A percentile compares a stretch with the other conserved stretches of the same genome.
Conservation (phyloP, 2,329 filamentous ascomycete genomes). For the Aspergillus vadensis region DNA sequence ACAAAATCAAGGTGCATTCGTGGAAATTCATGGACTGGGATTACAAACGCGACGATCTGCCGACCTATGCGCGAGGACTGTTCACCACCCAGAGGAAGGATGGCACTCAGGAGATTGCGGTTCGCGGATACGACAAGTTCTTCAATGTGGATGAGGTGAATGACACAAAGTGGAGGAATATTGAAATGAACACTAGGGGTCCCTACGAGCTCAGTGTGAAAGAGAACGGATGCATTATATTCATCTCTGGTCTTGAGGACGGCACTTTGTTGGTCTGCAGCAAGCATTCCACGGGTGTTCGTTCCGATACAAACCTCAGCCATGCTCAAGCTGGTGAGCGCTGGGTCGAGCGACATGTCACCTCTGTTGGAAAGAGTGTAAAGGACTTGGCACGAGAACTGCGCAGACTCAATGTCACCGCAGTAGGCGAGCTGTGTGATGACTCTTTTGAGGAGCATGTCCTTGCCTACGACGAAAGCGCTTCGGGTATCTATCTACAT, state of each 20-base stretch:
- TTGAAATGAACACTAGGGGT: conserved; percentile 72
- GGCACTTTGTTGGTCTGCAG: conserved; percentile 93
- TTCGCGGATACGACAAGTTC: conserved; percentile 97
- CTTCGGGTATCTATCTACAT: conserved; percentile 89
- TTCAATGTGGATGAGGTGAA: conserved; percentile 87
- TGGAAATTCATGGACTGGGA: conserved; percentile 96
- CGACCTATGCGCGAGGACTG: conserved; percentile 88
- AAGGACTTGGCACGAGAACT: conserved; percentile 76
- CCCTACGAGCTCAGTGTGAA: conserved; percentile 97
- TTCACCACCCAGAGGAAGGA: conserved; percentile 77
- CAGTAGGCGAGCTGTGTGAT: conserved; percentile 94
- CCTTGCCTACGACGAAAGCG: conserved; percentile 78
- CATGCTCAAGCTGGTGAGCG: conserved; percentile 82
- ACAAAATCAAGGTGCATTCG: conserved; percentile 73
- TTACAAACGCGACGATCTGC: conserved; percentile 83
- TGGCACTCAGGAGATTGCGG: conserved; percentile 73
- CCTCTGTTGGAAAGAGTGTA: conserved; percentile 73
- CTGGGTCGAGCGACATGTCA: conserved; percentile 79
- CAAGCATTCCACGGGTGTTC: conserved; percentile 90
- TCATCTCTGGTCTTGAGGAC: conserved; percentile 88
- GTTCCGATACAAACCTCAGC: conserved; percentile 71
- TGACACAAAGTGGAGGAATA: conserved; percentile 80
- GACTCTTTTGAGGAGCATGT: conserved; percentile 97
- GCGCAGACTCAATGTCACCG: conserved; percentile 80
- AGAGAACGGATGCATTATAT: conserved; percentile 99